Evolutionary conservation across 2,329 filamentous ascomycete genomes (phyloP).

Genomic region (Claviceps spartinae): DNA sequence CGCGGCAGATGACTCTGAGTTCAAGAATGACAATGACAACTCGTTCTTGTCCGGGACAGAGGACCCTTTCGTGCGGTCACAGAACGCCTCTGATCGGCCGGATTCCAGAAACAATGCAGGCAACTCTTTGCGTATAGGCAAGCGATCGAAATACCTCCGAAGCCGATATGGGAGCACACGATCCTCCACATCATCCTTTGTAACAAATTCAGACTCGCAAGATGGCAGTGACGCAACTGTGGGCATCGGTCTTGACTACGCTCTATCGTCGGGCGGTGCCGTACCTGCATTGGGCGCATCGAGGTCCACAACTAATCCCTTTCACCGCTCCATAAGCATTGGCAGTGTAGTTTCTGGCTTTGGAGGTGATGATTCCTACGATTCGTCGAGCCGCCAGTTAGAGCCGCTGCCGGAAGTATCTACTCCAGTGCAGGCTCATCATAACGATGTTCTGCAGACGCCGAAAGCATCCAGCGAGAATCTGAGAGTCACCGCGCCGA

Average conservation of each 20-base stretch:
- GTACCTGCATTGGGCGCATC: constrained; percentile 41
- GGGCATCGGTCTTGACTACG: constrained; percentile 57
- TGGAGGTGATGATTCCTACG: constrained; percentile 46
- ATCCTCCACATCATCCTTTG: constrained; percentile 46
- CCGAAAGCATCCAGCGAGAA: constrained; percentile 48
- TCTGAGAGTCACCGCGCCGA: constrained; percentile 44
- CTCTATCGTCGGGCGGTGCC: constrained; percentile 69
- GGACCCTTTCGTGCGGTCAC: constrained; percentile 18
- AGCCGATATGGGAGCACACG: constrained; percentile 44
- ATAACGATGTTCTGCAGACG: constrained; percentile 47
- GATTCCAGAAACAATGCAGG: constrained; percentile 33
- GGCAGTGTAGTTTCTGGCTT: constrained; percentile 68
- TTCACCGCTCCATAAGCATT: constrained; percentile 70
- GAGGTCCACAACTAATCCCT: constrained; percentile 36
- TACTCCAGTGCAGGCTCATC: constrained; percentile 23
- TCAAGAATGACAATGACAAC: constrained; percentile 15
- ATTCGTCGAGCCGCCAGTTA: constrained; percentile 30
- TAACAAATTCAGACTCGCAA: constrained; percentile 37
- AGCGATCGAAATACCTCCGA: constrained; percentile 43
- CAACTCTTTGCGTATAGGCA: constrained; percentile 27
- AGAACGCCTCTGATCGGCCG: constrained; percentile 16
- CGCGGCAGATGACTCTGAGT: constrained; percentile 9
- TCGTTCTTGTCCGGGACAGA: constrained; percentile 17
- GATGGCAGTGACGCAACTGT: constrained; percentile 63
- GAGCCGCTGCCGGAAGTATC: constrained; percentile 37